A percentile compares a stretch with the other conserved stretches of the same genome.
Conservation (phyloP, 2,329 filamentous ascomycete genomes). For the Ceratocystiopsis minuta region DNA sequence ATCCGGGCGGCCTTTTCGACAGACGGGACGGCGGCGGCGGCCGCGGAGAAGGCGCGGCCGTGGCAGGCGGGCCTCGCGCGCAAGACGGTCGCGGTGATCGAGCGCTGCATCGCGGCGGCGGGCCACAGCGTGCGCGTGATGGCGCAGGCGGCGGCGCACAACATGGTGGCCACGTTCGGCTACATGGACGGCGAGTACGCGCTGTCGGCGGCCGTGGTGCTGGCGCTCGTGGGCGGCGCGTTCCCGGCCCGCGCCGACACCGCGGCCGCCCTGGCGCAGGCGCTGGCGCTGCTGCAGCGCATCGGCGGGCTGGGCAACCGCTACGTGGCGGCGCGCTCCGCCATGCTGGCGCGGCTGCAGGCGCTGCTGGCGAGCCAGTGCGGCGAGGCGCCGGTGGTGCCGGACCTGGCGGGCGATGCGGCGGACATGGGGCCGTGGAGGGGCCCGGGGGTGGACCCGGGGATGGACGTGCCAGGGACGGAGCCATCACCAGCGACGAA, state of each 20-base stretch:
- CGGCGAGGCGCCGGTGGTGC: no score
- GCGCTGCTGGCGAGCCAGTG: no score
- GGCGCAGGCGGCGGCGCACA: constrained; percentile 27
- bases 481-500: no score
- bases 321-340: constrained; percentile 23
- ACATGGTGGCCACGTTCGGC: constrained; percentile 35
- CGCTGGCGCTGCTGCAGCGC: constrained; percentile 25
- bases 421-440: no score
- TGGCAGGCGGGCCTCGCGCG: constrained; percentile 29
- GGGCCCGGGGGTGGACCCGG: no score
- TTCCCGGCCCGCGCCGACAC: constrained; percentile 28
- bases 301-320: constrained; percentile 36
- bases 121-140: constrained; percentile 30
- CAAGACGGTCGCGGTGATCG: constrained; percentile 31
- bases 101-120: constrained; percentile 32
- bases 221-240: constrained; percentile 35
- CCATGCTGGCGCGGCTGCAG: constrained; percentile 11
- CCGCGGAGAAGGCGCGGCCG: constrained; percentile 16
- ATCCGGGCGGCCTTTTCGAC: constrained; percentile 6
- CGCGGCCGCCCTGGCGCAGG: constrained; percentile 22
- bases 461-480: no score
- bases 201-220: constrained; percentile 33
- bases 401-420: no score
- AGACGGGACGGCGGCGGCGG: not conserved
- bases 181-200: constrained; percentile 39